These are phyloP conservation scores for Ilyonectria destructans DNA, from an alignment of 2,329 filamentous ascomycete genomes.

Conservation along the genomic window DNA sequence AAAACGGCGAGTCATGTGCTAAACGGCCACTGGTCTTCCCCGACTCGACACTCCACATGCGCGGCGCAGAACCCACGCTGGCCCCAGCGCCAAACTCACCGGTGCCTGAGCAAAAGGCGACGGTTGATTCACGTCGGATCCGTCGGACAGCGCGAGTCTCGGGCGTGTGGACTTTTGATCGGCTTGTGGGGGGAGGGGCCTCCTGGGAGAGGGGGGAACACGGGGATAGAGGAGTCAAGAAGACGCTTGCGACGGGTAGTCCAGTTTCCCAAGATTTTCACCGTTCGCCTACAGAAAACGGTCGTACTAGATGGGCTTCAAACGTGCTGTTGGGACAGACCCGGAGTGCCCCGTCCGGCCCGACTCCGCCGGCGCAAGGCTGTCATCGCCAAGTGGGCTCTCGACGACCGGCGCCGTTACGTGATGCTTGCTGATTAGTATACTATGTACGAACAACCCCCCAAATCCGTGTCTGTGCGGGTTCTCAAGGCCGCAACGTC, in stretches of 20 bases:
- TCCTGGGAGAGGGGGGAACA: not conserved
- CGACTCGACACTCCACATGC: slow-evolving; percentile 2
- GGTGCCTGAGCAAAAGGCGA: slow-evolving; percentile 4
- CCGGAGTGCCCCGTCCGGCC: slow-evolving; percentile 30
- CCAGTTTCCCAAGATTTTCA: not conserved
- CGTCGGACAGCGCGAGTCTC: not conserved
- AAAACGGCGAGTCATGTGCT: slow-evolving; percentile 27
- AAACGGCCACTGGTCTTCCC: slow-evolving; percentile 4
- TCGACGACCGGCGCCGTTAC: slow-evolving; percentile 28
- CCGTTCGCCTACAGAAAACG: slow-evolving; percentile 27
- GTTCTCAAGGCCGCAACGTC: slow-evolving; percentile 11
- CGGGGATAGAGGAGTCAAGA: not conserved
- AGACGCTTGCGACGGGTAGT: not conserved
- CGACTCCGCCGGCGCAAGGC: slow-evolving; percentile 32
- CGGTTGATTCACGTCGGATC: slow-evolving; percentile 20
- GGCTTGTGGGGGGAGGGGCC: not conserved
- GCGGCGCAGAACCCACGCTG: slow-evolving; percentile 1
- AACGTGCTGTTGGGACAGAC: slow-evolving; percentile 5
- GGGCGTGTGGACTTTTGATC: slow-evolving; percentile 8
- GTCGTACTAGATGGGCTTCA: slow-evolving; percentile 9
- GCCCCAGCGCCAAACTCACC: slow-evolving; percentile 13
- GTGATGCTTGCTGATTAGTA: slow-evolving; percentile 36
- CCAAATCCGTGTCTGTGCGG: slow-evolving; percentile 11
- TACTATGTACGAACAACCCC: not conserved
- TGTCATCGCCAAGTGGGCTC: slow-evolving; percentile 33